A percentile compares a stretch with the other conserved stretches of the same genome.
Evolutionary conservation across 1,284 basidiomycete genomes (phyloP).

Genomic region (Ceratobasidium sp.): DNA sequence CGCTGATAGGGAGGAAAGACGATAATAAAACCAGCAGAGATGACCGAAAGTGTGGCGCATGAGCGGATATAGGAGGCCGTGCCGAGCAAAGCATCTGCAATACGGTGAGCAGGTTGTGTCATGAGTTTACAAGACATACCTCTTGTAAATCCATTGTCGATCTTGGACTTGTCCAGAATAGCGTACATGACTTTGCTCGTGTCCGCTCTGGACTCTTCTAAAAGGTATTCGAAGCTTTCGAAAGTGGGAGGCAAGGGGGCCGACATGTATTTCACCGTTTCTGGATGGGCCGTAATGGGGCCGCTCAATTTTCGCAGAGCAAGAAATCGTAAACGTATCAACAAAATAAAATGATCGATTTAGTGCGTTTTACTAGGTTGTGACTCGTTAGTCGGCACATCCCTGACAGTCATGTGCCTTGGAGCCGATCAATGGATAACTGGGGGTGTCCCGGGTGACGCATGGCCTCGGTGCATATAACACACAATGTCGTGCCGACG

Average conservation of each 20-base stretch:
- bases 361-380: too few species aligned
- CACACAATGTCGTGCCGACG: too few species aligned
- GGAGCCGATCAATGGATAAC: too few species aligned
- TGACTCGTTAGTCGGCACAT: too few species aligned
- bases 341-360: too few species aligned
- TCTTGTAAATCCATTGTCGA: not conserved
- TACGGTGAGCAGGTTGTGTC: not conserved
- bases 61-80: conserved; percentile 43
- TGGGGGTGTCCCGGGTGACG: too few species aligned
- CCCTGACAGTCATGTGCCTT: too few species aligned
- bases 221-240: conserved; percentile 4
- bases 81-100: conserved; percentile 30
- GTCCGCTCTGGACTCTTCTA: conserved; percentile 32
- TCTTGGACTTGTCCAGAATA: too few species aligned
- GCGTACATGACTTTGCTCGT: too few species aligned
- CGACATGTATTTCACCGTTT: conserved; percentile 35
- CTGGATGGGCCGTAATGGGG: conserved; percentile 32
- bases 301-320: too few species aligned
- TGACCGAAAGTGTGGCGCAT: conserved; percentile 35
- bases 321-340: too few species aligned
- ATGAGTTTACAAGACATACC: not conserved
- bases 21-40: conserved; percentile 45
- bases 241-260: conserved; percentile 4
- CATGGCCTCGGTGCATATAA: too few species aligned
- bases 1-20: conserved; percentile 58